Base-by-base conservation (phyloP, 495 filamentous ascomycete genomes). In the Aspergillus heteromorphus region DNA sequence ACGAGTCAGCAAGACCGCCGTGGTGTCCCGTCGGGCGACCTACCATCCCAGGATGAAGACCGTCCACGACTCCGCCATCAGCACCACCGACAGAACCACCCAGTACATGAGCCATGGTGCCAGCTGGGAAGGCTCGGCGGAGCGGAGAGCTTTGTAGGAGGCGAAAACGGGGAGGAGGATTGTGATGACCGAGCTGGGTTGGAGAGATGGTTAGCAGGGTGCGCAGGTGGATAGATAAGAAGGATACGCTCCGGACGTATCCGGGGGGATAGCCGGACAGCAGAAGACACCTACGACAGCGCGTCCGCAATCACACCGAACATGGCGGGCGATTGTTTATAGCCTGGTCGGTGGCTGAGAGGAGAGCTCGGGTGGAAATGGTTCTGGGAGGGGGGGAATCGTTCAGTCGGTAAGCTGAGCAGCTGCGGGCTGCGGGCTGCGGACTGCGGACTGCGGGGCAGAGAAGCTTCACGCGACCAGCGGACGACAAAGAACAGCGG, bases 91-190 rank as follows among this genome's bases (percentile, higher is more conserved):
- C 45, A 97, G 78, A 25, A 95, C 90, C 42, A 96, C 89, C 90
- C 91, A 99, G 80, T 97, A 99, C 87, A 97, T 97, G 49, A 99
- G 81, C 93, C 93, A 99, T 91, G 93, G 93, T 57, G 90, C 88
- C 23, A 97, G 80, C 65, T 92, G 88, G 29, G 89, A 84, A 14
- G 92, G 92, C 70, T 96, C 88, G 40, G 87, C 87, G 18, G 91
- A 90, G 69, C 91, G 91, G 61, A 99, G 88, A 36, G 93, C 95
- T 78, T 97, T 97, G 82, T 95, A 97, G 53, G 92, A 96, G 54
- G 92, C 92, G 73, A 96, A 99, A 49, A 96, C 82, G 54, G 93
- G 93, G 73, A 99, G 92, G 69, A 96, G 81, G 66, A 97, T 91
- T 54, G 91, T 93, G 51, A 89, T 83, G 64, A 93, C 72, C 53